phyloP scores from a whole-genome alignment of 2,329 filamentous ascomycete species.

The Colletotrichum simmondsii region DNA sequence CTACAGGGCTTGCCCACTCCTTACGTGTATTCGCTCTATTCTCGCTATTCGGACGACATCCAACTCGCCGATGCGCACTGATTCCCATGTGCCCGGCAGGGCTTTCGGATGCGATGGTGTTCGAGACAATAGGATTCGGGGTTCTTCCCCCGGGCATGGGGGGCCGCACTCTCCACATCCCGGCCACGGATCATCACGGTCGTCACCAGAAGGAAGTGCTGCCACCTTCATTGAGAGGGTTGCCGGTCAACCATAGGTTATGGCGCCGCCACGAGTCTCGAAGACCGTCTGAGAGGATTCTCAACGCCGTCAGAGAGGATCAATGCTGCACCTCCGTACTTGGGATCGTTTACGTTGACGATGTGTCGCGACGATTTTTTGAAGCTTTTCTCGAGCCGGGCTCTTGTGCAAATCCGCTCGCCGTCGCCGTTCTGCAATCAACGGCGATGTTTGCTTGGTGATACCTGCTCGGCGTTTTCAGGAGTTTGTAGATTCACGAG shows the following conservation, averaged over 20 bases:
- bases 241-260: constrained; percentile 18
- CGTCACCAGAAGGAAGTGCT: not conserved
- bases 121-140: not conserved
- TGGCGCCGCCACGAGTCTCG: constrained; percentile 27
- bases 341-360: not conserved
- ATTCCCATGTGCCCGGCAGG: not conserved
- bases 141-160: not conserved
- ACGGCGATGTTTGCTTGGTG: not conserved
- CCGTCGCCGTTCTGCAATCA: not conserved
- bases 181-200: constrained; percentile 18
- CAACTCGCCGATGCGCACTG: not conserved
- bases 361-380: not conserved
- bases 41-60: constrained; percentile 25
- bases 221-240: not conserved
- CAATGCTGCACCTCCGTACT: constrained; percentile 12
- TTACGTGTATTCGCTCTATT: constrained; percentile 12
- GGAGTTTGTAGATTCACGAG: not conserved
- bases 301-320: constrained; percentile 12
- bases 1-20: not conserved
- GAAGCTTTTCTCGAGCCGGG: not conserved
- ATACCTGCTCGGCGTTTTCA: not conserved
- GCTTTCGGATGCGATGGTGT: constrained; percentile 4
- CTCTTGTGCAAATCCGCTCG: not conserved
- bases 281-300: not conserved
- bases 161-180: not conserved